Evolutionary conservation across 192 early-diverging fungal species (phyloP).

Genomic region (Polychytrium aggregatum): DNA sequence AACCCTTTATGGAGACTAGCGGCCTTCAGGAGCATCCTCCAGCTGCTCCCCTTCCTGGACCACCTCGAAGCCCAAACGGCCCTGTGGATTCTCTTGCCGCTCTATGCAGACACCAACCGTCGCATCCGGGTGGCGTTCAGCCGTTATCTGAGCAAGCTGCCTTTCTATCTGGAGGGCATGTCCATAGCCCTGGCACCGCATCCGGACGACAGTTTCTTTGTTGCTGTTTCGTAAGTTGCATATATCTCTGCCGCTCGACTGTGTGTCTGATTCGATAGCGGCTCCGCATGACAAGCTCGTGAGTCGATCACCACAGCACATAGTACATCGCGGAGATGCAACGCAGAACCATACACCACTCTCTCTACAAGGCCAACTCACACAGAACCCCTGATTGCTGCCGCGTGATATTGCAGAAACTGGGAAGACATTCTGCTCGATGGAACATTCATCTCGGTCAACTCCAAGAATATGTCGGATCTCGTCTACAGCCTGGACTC

Average conservation of each 20-base stretch:
- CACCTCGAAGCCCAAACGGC: slow-evolving; percentile 7
- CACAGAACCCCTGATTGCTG: background rate
- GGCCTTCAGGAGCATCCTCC: slow-evolving; percentile 23
- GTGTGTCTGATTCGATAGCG: too few relatives aligned
- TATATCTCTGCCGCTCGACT: too few relatives aligned
- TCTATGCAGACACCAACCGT: slow-evolving; percentile 37
- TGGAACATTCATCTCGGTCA: slow-evolving; percentile 17
- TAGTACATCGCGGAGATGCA: too few relatives aligned
- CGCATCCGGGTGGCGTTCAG: slow-evolving; percentile 30
- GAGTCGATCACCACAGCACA: too few relatives aligned
- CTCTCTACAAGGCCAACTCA: too few relatives aligned
- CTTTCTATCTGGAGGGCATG: slow-evolving; percentile 19
- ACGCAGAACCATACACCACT: too few relatives aligned
- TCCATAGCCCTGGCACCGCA: slow-evolving; percentile 28
- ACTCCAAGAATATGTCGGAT: slow-evolving; percentile 30
- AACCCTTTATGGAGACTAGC: slow-evolving; percentile 19
- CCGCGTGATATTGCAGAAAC: slow-evolving; percentile 1
- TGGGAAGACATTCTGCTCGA: slow-evolving; percentile 43
- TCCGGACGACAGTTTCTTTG: slow-evolving; percentile 30
- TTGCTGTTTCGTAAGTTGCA: slow-evolving; percentile 19
- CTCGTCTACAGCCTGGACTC: slow-evolving; percentile 18
- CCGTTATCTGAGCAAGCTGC: slow-evolving; percentile 27
- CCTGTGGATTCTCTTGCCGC: slow-evolving; percentile 37
- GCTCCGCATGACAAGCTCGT: too few relatives aligned
- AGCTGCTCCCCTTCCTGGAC: slow-evolving; percentile 11